Base-by-base conservation (phyloP, 2,329 filamentous ascomycete species). In the Penicillium sp. region DNA sequence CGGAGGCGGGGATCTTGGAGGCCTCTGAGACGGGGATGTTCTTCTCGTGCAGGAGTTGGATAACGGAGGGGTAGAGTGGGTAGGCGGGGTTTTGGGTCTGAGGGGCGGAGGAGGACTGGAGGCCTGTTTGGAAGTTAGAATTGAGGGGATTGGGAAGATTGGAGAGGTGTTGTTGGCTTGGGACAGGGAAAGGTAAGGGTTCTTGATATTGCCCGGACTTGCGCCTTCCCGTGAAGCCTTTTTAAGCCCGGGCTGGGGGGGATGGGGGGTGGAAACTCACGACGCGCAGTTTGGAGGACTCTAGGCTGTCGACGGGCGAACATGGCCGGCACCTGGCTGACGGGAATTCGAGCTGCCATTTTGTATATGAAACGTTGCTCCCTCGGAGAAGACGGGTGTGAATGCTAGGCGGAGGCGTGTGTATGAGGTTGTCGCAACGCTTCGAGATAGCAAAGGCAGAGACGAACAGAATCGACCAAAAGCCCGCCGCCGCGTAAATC, bases 1-100 rank as follows among this genome's bases (percentile, higher is more conserved):
- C 94, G 18, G 90, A 93, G 5, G 92, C 89, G 49, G 87, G 89
- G 72, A 97, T 97, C 73, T 90, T 88, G 75, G 86, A 81, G 48
- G 92, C 81, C 55, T 92, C 90, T 43, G 87, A 86, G 63, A 88
- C 84, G 66, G 89, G 83, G 51, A 99, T 78, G 59, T 88, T 87
- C 69, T 95, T 87, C 73, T 88, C 82, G 74, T 90, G 89, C 58
- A 97, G 82, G 54, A 97, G 83, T 66, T 91, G 86, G 69, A 85
- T 82, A 49, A 97, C 92, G 2, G 94, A 96, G 18, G 93, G 94
- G 65, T 81, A 80, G 45, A 81, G 75, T 31, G 78, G 79, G 65
- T 79, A 79, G 53, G 71, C 74, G 55, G 73, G 72, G 59, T 78
- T 79, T 51, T 76, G 74, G 48, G 63, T 67, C 52, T 71, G 67